phyloP scores from a whole-genome alignment of 1,284 basidiomycete species.

The Moesziomyces aphidis region DNA sequence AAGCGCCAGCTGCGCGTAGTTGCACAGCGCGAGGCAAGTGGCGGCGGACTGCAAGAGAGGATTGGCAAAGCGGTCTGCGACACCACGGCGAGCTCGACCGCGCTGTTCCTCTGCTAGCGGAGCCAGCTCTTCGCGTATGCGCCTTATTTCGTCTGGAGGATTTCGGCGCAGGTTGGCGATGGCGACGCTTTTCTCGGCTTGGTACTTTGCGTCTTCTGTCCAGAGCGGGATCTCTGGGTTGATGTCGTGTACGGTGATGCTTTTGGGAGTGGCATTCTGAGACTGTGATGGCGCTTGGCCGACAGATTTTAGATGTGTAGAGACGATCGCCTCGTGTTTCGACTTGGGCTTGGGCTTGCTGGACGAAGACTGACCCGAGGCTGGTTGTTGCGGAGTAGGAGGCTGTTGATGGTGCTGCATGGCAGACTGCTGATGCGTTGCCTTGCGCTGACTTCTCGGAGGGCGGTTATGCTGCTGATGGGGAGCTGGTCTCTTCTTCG shows the following conservation, averaged over 20 bases:
- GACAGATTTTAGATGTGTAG: neutral
- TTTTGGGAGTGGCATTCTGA: neutral
- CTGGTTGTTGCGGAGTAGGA: neutral
- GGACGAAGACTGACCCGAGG: neutral
- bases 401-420: neutral
- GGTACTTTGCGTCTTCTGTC: neutral
- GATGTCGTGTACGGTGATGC: conserved; percentile 8
- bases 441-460: neutral
- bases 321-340: too few species aligned
- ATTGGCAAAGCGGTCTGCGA: neutral
- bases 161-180: neutral
- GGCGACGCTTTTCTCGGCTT: neutral
- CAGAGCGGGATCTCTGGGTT: conserved; percentile 10
- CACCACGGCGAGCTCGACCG: neutral
- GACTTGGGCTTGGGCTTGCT: too few species aligned
- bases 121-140: neutral
- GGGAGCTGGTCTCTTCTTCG: neutral
- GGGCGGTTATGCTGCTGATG: neutral
- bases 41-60: neutral
- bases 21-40: conserved; percentile 5
- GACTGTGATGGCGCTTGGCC: neutral
- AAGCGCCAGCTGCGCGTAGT: neutral
- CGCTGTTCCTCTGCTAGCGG: neutral
- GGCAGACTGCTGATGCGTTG: neutral
- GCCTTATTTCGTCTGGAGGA: neutral